phyloP scores from a whole-genome alignment of 306 rosid species.

The Lagenaria siceraria region DNA sequence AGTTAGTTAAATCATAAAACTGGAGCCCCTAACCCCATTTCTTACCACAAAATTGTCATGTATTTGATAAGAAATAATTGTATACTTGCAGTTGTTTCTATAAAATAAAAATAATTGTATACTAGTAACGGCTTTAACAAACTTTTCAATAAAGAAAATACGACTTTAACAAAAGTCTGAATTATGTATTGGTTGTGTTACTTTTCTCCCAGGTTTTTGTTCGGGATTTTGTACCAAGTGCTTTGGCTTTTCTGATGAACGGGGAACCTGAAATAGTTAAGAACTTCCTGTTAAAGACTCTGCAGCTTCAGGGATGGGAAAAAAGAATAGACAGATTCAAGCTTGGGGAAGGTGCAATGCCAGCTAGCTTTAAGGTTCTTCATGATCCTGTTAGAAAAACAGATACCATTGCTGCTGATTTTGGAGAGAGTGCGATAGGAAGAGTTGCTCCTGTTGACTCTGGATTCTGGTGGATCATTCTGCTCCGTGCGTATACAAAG shows the following conservation, averaged over 20 bases:
- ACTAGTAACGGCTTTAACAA: background rate
- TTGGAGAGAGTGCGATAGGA: slow-evolving; percentile 18
- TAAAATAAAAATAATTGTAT: background rate
- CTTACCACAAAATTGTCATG: background rate
- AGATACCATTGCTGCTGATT: slow-evolving; percentile 12
- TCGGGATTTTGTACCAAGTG: slow-evolving; percentile 19
- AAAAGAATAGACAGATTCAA: slow-evolving; percentile 15
- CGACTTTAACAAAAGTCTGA: background rate
- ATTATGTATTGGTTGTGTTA: background rate
- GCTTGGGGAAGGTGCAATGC: slow-evolving; percentile 21
- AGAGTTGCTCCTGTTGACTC: slow-evolving; percentile 17
- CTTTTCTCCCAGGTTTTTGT: slow-evolving; percentile 9
- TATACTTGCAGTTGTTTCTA: background rate
- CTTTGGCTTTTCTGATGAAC: slow-evolving; percentile 15
- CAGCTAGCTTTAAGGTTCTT: slow-evolving; percentile 18
- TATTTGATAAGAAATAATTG: background rate
- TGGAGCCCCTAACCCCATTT: background rate
- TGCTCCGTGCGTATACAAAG: slow-evolving; percentile 17
- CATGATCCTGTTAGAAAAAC: slow-evolving; percentile 15
- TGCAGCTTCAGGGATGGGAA: slow-evolving; percentile 18
- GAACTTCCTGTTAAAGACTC: slow-evolving; percentile 15
- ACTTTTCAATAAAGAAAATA: too few species aligned
- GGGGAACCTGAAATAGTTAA: slow-evolving; percentile 15
- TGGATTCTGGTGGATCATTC: slow-evolving; percentile 18
- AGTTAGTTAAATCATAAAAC: background rate